Conservation (phyloP, 106 monocot genomes). For the Dioscorea zingiberensis region DNA sequence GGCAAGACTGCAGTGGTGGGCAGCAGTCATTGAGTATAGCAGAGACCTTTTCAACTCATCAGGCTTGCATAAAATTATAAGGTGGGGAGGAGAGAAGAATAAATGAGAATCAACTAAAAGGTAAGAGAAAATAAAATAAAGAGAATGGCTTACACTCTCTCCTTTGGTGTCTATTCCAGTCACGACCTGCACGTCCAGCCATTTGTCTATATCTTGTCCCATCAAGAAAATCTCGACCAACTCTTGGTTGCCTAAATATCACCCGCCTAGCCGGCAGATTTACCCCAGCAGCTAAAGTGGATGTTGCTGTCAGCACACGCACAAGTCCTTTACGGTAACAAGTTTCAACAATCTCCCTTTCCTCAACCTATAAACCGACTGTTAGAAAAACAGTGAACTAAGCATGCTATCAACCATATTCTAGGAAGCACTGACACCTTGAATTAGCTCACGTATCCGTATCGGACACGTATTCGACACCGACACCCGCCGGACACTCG, state of each 20-base stretch:
- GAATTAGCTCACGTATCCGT: too few relatives aligned
- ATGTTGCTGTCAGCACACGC: slow-evolving; percentile 93
- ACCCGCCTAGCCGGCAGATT: slow-evolving; percentile 97
- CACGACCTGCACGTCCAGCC: slow-evolving; percentile 97
- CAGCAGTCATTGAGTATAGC: slow-evolving; percentile 76
- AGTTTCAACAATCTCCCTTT: slow-evolving; percentile 89
- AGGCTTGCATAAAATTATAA: slow-evolving; percentile 89
- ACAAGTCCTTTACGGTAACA: slow-evolving; percentile 93
- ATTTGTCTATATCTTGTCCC: slow-evolving; percentile 96
- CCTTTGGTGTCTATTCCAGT: slow-evolving; percentile 97
- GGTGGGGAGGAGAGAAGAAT: slow-evolving; percentile 8
- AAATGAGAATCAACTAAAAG: background rate
- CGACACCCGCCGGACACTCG: too few relatives aligned
- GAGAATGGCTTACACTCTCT: slow-evolving; percentile 75
- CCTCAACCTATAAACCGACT: slow-evolving; percentile 69
- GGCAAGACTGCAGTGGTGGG: slow-evolving; percentile 92
- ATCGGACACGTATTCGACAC: too few relatives aligned
- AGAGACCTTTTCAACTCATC: slow-evolving; percentile 64
- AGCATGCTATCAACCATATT: too few relatives aligned
- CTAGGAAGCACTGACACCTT: too few relatives aligned
- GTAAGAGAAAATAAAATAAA: background rate
- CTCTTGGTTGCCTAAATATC: slow-evolving; percentile 94
- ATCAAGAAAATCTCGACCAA: slow-evolving; percentile 99
- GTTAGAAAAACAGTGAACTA: too few relatives aligned
- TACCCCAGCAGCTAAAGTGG: slow-evolving; percentile 99